A percentile compares a stretch with the other conserved stretches of the same genome.
Evolutionary conservation across 2,329 filamentous ascomycete genomes (phyloP).

Genomic region (Exophiala alcalophila): DNA sequence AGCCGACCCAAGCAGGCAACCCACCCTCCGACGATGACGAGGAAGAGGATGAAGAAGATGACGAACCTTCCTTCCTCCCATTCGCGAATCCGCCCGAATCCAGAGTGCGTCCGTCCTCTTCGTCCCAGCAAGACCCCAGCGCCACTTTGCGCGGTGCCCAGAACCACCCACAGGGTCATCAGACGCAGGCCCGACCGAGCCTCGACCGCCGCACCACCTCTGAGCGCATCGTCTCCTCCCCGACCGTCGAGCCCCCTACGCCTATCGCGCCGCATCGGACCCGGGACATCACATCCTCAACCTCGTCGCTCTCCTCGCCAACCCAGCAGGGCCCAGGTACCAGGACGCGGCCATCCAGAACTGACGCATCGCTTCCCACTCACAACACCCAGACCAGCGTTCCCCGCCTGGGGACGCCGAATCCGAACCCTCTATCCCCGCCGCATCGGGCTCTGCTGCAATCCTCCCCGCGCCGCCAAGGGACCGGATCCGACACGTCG

Average conservation of each 20-base stretch:
- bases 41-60: conserved; percentile 40
- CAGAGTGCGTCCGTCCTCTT: conserved; percentile 26
- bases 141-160: conserved; percentile 42
- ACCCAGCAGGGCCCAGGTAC: too few species aligned
- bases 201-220: conserved; percentile 32
- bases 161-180: conserved; percentile 17
- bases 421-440: conserved; percentile 39
- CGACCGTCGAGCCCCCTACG: conserved; percentile 23
- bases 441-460: conserved; percentile 50
- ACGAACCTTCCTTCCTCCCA: conserved; percentile 47
- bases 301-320: conserved; percentile 21
- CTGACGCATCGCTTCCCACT: neutral
- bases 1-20: conserved; percentile 32
- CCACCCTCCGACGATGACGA: conserved; percentile 31
- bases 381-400: neutral
- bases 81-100: conserved; percentile 30
- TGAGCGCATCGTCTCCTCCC: conserved; percentile 28
- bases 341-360: conserved; percentile 2
- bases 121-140: conserved; percentile 37
- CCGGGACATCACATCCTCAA: conserved; percentile 30
- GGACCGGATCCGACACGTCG: conserved; percentile 50
- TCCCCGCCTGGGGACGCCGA: conserved; percentile 7
- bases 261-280: conserved; percentile 34
- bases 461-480: conserved; percentile 34
- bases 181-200: conserved; percentile 27